phyloP scores from a whole-genome alignment of 2,329 filamentous ascomycete species.

The Coniosporium tulheliwenetii region DNA sequence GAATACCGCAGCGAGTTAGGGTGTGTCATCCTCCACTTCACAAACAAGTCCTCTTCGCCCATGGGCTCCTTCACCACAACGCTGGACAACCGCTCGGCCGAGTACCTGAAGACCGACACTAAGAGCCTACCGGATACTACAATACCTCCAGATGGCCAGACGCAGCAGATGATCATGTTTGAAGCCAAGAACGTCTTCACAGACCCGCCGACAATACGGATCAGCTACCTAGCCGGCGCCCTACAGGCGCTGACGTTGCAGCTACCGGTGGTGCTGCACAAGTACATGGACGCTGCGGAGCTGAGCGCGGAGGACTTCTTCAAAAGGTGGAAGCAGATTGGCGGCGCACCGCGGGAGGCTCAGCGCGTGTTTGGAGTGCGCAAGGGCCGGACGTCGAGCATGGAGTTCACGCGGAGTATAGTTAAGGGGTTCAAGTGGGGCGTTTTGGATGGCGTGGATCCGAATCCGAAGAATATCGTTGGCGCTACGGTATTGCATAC shows the following conservation, averaged over 20 bases:
- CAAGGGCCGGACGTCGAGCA: constrained; percentile 46
- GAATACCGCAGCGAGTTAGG: constrained; percentile 95
- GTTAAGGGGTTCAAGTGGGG: constrained; percentile 85
- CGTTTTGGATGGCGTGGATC: constrained; percentile 70
- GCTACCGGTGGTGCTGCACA: constrained; percentile 75
- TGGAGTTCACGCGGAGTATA: constrained; percentile 53
- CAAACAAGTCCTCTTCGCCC: constrained; percentile 74
- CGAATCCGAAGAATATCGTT: constrained; percentile 85
- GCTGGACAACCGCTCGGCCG: constrained; percentile 54
- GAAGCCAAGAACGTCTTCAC: constrained; percentile 70
- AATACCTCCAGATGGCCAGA: constrained; percentile 59
- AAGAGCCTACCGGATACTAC: constrained; percentile 78
- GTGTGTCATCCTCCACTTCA: constrained; percentile 89
- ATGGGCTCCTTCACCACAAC: constrained; percentile 92
- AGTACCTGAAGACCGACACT: constrained; percentile 67
- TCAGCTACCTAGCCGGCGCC: constrained; percentile 87
- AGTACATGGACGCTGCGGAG: constrained; percentile 91
- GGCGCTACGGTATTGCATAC: constrained; percentile 79
- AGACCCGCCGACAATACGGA: constrained; percentile 76
- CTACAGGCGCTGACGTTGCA: constrained; percentile 85
- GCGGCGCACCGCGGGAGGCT: constrained; percentile 69
- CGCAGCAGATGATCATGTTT: constrained; percentile 90
- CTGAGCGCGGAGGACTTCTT: constrained; percentile 89
- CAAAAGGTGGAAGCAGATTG: constrained; percentile 98
- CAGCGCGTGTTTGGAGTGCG: constrained; percentile 69